Percentiles rank a stretch among this genome's conserved stretches.
Evolutionary conservation across 176 grass and related monocot species (phyloP).

Genomic region (Aegilops umbellulata): DNA sequence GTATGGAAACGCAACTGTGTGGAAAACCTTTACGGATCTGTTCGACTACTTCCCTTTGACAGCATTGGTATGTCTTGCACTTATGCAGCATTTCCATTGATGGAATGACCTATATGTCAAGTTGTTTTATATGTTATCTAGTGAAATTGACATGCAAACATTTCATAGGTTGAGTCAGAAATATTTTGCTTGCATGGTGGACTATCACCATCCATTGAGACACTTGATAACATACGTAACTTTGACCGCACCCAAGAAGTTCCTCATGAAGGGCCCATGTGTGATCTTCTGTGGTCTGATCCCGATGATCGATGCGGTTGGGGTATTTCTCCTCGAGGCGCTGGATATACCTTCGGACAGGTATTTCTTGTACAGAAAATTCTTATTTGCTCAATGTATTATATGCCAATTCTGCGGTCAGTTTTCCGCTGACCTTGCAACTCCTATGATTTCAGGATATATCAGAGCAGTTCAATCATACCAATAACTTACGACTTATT

Average conservation of each 20-base stretch:
- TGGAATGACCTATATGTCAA: not conserved
- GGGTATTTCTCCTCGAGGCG: slow-evolving; percentile 97
- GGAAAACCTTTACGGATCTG: slow-evolving; percentile 98
- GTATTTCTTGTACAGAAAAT: slow-evolving; percentile 25
- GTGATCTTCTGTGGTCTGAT: slow-evolving; percentile 98
- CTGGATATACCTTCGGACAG: slow-evolving; percentile 97
- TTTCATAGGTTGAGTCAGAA: slow-evolving; percentile 84
- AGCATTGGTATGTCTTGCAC: slow-evolving; percentile 65
- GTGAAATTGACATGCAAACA: not conserved
- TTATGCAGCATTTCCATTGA: not conserved
- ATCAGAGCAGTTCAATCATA: slow-evolving; percentile 98
- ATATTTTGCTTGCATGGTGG: slow-evolving; percentile 99
- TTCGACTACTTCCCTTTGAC: slow-evolving; percentile 98
- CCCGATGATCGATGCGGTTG: slow-evolving; percentile 94
- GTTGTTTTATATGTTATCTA: not conserved
- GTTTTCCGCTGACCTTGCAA: slow-evolving; percentile 20
- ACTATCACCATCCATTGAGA: slow-evolving; percentile 92
- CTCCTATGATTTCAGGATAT: slow-evolving; percentile 69
- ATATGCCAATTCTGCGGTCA: not conserved
- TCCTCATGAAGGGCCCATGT: slow-evolving; percentile 99
- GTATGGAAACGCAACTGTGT: slow-evolving; percentile 95
- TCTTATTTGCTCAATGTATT: not conserved
- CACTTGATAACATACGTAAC: slow-evolving; percentile 90
- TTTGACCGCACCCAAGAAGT: slow-evolving; percentile 94
- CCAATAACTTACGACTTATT: slow-evolving; percentile 87